Conservation (phyloP, 1,139 yeast species). For the Diutina neorugosa region DNA sequence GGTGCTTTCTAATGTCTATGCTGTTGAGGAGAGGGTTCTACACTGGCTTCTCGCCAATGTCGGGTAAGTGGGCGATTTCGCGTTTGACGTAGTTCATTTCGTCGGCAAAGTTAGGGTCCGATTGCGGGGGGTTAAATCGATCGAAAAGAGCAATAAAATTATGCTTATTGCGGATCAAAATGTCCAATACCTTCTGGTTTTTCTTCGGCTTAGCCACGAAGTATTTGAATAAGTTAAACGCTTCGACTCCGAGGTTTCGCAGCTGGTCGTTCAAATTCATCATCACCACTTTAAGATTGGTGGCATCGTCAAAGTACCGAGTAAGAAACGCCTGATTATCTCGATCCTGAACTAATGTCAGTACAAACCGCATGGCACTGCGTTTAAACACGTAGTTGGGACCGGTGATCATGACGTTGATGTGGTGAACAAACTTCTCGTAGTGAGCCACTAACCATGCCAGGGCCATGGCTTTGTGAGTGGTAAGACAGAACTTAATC, state of each 20-base stretch:
- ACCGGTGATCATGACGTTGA: slow-evolving; percentile 61
- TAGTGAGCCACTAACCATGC: slow-evolving; percentile 53
- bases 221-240: slow-evolving; percentile 85
- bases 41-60: neutral
- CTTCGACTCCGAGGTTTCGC: slow-evolving; percentile 78
- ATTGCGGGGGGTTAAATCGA: slow-evolving; percentile 50
- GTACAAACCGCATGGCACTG: slow-evolving; percentile 71
- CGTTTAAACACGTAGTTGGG: slow-evolving; percentile 85
- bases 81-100: slow-evolving; percentile 74
- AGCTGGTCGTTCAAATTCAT: slow-evolving; percentile 77
- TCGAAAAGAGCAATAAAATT: slow-evolving; percentile 62
- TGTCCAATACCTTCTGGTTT: slow-evolving; percentile 66
- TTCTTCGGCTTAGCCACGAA: slow-evolving; percentile 93
- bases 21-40: neutral
- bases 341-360: slow-evolving; percentile 64
- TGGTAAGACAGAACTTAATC: slow-evolving; percentile 53
- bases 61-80: slow-evolving; percentile 60
- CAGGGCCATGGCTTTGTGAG: slow-evolving; percentile 56
- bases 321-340: slow-evolving; percentile 65
- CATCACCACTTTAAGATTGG: slow-evolving; percentile 79
- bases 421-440: slow-evolving; percentile 42
- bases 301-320: slow-evolving; percentile 67
- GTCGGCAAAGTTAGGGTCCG: slow-evolving; percentile 59
- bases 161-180: slow-evolving; percentile 69
- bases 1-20: neutral